Percentiles rank a stretch among this genome's conserved stretches.
Evolutionary conservation across 2,329 filamentous ascomycete genomes (phyloP).

Genomic region (Cadophora luteo-olivacea): DNA sequence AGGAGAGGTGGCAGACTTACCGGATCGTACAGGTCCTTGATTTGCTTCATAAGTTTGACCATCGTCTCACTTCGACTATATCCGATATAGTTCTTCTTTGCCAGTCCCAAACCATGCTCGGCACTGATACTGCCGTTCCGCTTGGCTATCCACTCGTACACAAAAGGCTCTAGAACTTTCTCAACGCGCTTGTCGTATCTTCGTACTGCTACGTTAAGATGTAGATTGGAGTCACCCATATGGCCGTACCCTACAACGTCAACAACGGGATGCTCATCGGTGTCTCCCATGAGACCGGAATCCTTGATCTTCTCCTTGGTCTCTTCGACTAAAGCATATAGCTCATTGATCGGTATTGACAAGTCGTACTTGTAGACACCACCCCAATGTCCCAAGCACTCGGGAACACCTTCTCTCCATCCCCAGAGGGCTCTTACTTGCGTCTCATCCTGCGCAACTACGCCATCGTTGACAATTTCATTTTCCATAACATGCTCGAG

Average conservation of each 20-base stretch:
- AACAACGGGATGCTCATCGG: conserved; percentile 78
- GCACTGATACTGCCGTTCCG: conserved; percentile 93
- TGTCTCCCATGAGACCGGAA: conserved; percentile 79
- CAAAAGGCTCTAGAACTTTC: conserved; percentile 86
- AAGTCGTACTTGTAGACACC: conserved; percentile 99
- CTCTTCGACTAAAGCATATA: conserved; percentile 91
- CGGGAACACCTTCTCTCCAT: conserved; percentile 92
- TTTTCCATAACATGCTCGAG: conserved; percentile 90
- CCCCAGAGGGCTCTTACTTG: conserved; percentile 86
- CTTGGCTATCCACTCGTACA: conserved; percentile 95
- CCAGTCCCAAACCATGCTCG: conserved; percentile 91
- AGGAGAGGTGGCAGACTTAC: conserved; percentile 59
- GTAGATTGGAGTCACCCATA: conserved; percentile 96
- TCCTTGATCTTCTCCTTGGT: conserved; percentile 73
- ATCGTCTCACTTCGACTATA: conserved; percentile 91
- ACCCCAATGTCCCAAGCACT: conserved; percentile 87
- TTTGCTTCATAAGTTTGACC: conserved; percentile 90
- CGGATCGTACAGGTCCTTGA: conserved; percentile 94
- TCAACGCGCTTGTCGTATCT: conserved; percentile 89
- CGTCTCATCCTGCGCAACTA: conserved; percentile 91
- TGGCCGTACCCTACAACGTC: conserved; percentile 96
- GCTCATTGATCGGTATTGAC: conserved; percentile 85
- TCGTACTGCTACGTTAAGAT: conserved; percentile 86
- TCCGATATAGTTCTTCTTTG: conserved; percentile 94
- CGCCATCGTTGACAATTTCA: conserved; percentile 86